Evolutionary conservation across 2,329 filamentous ascomycete species (phyloP), one percentile per base, ranked within the genome.

Genomic region (Zelopaecilomyces penicillatus): DNA sequence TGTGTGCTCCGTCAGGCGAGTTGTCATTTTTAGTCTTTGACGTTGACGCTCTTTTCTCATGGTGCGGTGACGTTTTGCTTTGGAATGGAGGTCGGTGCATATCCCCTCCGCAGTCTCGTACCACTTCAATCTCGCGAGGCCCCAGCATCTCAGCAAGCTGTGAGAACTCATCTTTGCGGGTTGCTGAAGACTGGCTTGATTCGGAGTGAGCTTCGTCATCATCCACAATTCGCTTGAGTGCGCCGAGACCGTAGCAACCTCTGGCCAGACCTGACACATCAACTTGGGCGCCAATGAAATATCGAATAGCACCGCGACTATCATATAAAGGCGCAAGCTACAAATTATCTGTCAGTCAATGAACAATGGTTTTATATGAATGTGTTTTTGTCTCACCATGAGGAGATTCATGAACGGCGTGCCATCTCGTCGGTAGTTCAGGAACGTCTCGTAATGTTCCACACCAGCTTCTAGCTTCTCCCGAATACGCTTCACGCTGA

Each of bases 391-490:
- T 19, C 19, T 19, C 19, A 78, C 75, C 79, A 86, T 85, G 27
- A 87, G 69, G 3, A 89, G 69, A 49, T 88, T 89, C 74, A 88
- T 82, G 56, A 88, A 88, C 0, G 83, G 82, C 1, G 82, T 84
- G 0, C 84, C 84, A 53, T 88, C 84, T n/a, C 83, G 77, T 30
- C 83, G 76, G 55, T 86, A 90, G 60, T 90, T 90, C 33, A 90
- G 65, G 44, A 90, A 80, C 0, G 86, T 78, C 54, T 90, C 86
- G 43, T 75, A 84, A 51, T 83, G 78, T 54, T 89, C 85, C 52
- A 77, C 73, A n/a, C 82, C 82, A 1, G 71, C 74, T 6, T 69
- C 61, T 8, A 84, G 64, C 29, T 79, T 80, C 35, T 83, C 75
- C 30, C 75, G 70, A 8, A 90, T 67, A 43, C 86, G 71, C 43